phyloP scores from a whole-genome alignment of 805 yeast species.

The Hanseniaspora taiwanica region DNA sequence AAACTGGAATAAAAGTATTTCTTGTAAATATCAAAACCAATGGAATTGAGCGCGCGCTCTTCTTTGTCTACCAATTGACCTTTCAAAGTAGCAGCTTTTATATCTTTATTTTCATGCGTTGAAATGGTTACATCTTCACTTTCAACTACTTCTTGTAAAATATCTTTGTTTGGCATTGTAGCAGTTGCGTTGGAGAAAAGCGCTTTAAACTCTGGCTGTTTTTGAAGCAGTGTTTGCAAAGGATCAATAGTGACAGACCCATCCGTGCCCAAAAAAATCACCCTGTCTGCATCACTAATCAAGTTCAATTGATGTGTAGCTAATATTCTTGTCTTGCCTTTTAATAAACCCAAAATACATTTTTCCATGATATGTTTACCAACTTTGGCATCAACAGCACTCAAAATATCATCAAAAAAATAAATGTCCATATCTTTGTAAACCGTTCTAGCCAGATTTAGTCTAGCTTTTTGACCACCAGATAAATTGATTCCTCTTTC shows the following conservation, averaged over 20 bases:
- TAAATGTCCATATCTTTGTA: slow-evolving; percentile 47
- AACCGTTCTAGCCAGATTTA: slow-evolving; percentile 56
- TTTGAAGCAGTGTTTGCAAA: slow-evolving; percentile 30
- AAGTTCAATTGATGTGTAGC: slow-evolving; percentile 68
- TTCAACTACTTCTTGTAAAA: too few relatives aligned
- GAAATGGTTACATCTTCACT: too few relatives aligned
- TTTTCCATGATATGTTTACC: slow-evolving; percentile 52
- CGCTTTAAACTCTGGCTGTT: slow-evolving; percentile 31
- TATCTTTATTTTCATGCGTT: background rate
- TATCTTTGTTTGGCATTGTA: slow-evolving; percentile 6
- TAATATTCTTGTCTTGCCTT: slow-evolving; percentile 43
- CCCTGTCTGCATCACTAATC: slow-evolving; percentile 45
- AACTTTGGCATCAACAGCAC: slow-evolving; percentile 68
- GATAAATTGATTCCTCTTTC: slow-evolving; percentile 64
- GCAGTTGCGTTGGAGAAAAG: slow-evolving; percentile 28
- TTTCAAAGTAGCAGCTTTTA: background rate
- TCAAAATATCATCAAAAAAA: slow-evolving; percentile 53
- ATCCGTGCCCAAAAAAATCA: slow-evolving; percentile 40
- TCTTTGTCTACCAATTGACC: slow-evolving; percentile 16
- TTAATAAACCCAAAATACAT: slow-evolving; percentile 42
- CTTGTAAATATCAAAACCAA: slow-evolving; percentile 22
- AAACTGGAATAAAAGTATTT: slow-evolving; percentile 27
- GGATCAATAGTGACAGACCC: slow-evolving; percentile 54
- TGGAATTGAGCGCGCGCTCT: slow-evolving; percentile 26
- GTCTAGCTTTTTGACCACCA: slow-evolving; percentile 68